Evolutionary conservation across 2,329 filamentous ascomycete species (phyloP), one percentile per base, ranked within the genome.

Genomic region (Pseudocercospora crystallina): DNA sequence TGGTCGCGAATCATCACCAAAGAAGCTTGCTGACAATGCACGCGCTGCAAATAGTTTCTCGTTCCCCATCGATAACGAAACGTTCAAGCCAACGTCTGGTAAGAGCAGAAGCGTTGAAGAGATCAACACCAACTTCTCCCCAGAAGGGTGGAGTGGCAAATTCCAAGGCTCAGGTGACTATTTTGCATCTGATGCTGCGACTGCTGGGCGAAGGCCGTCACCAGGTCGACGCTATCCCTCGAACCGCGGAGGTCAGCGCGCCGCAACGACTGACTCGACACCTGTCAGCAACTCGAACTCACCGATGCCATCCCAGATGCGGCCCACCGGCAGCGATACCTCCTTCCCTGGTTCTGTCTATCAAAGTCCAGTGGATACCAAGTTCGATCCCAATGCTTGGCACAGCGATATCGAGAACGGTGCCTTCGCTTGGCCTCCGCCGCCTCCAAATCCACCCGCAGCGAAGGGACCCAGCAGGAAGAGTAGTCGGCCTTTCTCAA

Each of bases 71-170:
- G 51, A 61, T 29, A 51, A 52, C 26, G 60, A 61, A 10, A 52
- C 60, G 12, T 66, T 61, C 47, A 53, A 55, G 9, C 47, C 58
- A 5, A 61, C 59, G 14, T 60, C 61, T 13, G 69, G 69, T 60
- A 74, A 75, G 56, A 76, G 72, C 56, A 68, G 69, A 51, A 78
- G 75, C 54, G 70, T 73, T 39, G 76, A 77, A 50, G 71, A 70
- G 52, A 76, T 78, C 64, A 76, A 77, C 51, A 74, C 74, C 43
- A 74, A 72, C 26, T 78, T 77, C 57, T 73, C 73, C 7, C 71
- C 75, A 15, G 67, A 68, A 17, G 73, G 73, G 29, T 77, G 73
- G 70, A 69, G 68, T 58, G 75, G 74, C 34, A 73, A 70, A 40
- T 78, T 78, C 54, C 43, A 54, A 36, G 72, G 72, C 38, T 67